Evolutionary conservation across 768 basidiomycete species (phyloP).

Genomic region (Suillus plorans): DNA sequence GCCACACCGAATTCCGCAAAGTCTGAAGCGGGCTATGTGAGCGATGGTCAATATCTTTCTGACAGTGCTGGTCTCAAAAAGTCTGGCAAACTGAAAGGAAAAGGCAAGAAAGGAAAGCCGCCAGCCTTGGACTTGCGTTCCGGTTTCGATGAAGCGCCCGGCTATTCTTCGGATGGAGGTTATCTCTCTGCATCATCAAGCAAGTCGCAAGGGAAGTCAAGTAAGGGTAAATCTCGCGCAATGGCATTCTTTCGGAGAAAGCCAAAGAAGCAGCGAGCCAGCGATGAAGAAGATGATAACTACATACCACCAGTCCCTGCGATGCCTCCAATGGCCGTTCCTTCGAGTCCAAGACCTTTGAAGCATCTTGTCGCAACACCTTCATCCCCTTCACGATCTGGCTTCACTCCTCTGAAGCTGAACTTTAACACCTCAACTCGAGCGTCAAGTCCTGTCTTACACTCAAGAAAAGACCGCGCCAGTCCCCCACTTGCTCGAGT

Average conservation of each 20-base stretch:
- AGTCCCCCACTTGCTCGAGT: slow-evolving; percentile 26
- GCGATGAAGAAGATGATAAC: slow-evolving; percentile 32
- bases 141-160: slow-evolving; percentile 20
- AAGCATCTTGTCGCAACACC: slow-evolving; percentile 21
- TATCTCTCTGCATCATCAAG: slow-evolving; percentile 35
- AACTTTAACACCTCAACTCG: slow-evolving; percentile 20
- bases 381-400: slow-evolving; percentile 28
- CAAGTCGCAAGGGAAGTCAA: slow-evolving; percentile 30
- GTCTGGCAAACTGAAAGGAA: slow-evolving; percentile 23
- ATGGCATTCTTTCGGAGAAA: slow-evolving; percentile 34
- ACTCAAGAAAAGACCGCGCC: slow-evolving; percentile 17
- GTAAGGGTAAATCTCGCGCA: slow-evolving; percentile 30
- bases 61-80: slow-evolving; percentile 19
- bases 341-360: slow-evolving; percentile 30
- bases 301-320: slow-evolving; percentile 32
- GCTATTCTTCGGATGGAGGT: slow-evolving; percentile 29
- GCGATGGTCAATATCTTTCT: slow-evolving; percentile 33
- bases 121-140: slow-evolving; percentile 17
- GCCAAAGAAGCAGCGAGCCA: slow-evolving; percentile 24
- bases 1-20: slow-evolving; percentile 15
- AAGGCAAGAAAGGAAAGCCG: slow-evolving; percentile 19
- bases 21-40: slow-evolving; percentile 26
- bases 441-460: slow-evolving; percentile 17
- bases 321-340: slow-evolving; percentile 23
- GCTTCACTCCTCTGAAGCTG: slow-evolving; percentile 27